Base-by-base conservation (phyloP, 768 basidiomycete species). In the Hebeloma cylindrosporum region DNA sequence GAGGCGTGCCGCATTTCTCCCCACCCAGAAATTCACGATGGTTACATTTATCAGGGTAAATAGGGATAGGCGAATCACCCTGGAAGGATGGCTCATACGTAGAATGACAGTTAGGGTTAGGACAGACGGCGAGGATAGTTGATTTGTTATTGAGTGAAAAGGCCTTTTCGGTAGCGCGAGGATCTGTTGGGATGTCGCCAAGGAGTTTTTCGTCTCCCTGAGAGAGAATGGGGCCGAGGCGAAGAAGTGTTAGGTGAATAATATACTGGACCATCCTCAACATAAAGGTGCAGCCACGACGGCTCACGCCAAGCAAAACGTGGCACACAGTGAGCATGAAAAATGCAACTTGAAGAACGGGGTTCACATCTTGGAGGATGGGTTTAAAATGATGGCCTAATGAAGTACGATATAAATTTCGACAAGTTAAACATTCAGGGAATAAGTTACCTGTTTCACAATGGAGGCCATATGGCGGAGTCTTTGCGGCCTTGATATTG, bases 51-150 rank as follows among this genome's bases (percentile, higher is more conserved):
- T 40, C 18, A 7, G 51, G 53, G 29, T 55, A 58, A 4, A 28
- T 13, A 11, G 53, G 48, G 20, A 51, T 47, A 17, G 33, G 37
- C 1, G 43, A 42, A 9, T 9, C 37, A 4, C 6, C 18, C n/a
- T 26, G 16, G 39, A 43, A 57, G 10, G n/a, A 34, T 9, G 55
- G 55, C 11, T 30, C 17, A 34, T 57, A 53, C 6, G 40, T 50
- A 14, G 33, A 30, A 21, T 57, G 55, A 29, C 55, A 57, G 5
- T 29, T 35, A 5, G 43, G 26, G 28, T 51, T 40, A 6, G 55
- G 55, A 43, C 52, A 57, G 3, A 53, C 50, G 7, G 51, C 52
- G 9, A 33, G 40, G 14, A 53, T 53, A 1, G 52, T 53, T 17
- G 28, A 17, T 7, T 36, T 38, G 5, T 44, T 26, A 14, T 55